Conservation (phyloP, 371 early-diverging fungal genomes). For the Mortierella sp. region DNA sequence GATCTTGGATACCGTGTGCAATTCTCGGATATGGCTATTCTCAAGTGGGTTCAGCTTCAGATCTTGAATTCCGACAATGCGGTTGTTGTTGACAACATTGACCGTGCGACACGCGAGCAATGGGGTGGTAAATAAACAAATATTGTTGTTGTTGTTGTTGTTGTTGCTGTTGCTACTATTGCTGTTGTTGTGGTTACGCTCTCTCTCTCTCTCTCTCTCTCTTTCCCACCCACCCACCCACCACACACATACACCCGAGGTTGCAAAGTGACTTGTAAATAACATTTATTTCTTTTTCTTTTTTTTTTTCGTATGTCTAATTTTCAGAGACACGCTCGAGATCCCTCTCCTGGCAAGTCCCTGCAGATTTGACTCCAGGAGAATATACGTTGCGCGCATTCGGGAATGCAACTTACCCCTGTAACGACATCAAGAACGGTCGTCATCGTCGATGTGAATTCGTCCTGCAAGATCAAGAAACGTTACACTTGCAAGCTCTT, state of each 20-base stretch:
- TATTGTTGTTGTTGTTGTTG: no score
- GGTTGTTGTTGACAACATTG: slow-evolving; percentile 14
- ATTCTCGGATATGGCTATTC: slow-evolving; percentile 23
- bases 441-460: slow-evolving; percentile 1
- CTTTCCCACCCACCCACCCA: no score
- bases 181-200: neutral
- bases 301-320: slow-evolving; percentile 2
- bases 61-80: slow-evolving; percentile 7
- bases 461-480: slow-evolving; percentile 8
- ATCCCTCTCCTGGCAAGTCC: slow-evolving; percentile 16
- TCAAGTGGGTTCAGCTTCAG: slow-evolving; percentile 24
- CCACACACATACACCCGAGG: no score
- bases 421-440: neutral
- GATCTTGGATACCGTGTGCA: slow-evolving; percentile 19
- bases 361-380: slow-evolving; percentile 15
- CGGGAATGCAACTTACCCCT: slow-evolving; percentile 25
- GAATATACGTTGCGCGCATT: slow-evolving; percentile 19
- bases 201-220: neutral
- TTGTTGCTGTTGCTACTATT: neutral
- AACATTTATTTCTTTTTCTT: neutral
- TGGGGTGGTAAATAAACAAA: slow-evolving; percentile 29
- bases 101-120: slow-evolving; percentile 14
- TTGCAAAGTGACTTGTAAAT: neutral
- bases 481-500: neutral
- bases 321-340: slow-evolving; percentile 5